Evolutionary conservation across 2,329 filamentous ascomycete species (phyloP).

Genomic region (Epichloe hybrida): DNA sequence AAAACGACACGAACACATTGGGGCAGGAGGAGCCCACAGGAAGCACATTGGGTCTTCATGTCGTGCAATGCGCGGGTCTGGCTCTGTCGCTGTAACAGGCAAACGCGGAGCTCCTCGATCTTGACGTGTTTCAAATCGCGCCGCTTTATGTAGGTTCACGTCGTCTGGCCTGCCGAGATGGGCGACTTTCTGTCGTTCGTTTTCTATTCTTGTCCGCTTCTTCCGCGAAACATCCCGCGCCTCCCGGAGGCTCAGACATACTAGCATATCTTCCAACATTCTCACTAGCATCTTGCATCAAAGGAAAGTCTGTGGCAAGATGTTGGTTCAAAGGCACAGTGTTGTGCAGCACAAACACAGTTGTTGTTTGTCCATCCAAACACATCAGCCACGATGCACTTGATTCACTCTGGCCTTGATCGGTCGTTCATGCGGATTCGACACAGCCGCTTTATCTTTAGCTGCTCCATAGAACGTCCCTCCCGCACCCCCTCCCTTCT

Average conservation of each 20-base stretch:
- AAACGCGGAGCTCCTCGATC: neutral
- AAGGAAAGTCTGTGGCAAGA: neutral
- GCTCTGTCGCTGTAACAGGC: neutral
- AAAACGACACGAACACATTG: too few species aligned
- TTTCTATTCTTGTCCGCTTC: neutral
- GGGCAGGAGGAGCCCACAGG: too few species aligned
- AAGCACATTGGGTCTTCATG: neutral
- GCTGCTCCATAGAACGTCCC: neutral
- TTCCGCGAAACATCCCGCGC: neutral
- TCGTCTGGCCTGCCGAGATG: too few species aligned
- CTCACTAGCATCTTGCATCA: neutral
- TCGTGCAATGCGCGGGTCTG: neutral
- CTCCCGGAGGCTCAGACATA: too few species aligned
- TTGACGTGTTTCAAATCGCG: neutral
- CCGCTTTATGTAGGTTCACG: too few species aligned
- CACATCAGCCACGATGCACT: too few species aligned
- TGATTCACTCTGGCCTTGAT: neutral
- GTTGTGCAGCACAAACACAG: neutral
- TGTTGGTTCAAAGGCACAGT: neutral
- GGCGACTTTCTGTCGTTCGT: neutral
- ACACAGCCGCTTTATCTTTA: neutral
- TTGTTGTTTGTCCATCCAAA: neutral
- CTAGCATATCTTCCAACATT: too few species aligned
- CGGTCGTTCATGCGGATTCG: neutral
- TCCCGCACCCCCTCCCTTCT: neutral